These are phyloP conservation scores for Coemansia aciculifera DNA, from an alignment of 192 early-diverging fungal genomes.

Conservation along the genomic window DNA sequence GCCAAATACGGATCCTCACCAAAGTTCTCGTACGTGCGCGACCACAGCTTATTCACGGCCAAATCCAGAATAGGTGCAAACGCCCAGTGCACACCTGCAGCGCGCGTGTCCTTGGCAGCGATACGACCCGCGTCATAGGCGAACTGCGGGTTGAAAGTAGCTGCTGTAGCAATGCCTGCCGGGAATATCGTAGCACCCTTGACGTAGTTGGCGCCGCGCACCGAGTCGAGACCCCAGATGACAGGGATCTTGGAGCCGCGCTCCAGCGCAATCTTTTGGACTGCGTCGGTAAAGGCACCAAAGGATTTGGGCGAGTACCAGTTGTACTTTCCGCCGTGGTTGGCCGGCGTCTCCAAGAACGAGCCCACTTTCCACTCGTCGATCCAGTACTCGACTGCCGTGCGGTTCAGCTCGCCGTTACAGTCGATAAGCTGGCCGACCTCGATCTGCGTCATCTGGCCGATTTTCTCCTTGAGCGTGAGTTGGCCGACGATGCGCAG, in stretches of 20 bases:
- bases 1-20: slow-evolving; percentile 63
- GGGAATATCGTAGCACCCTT: slow-evolving; percentile 63
- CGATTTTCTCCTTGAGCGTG: slow-evolving; percentile 60
- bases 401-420: slow-evolving; percentile 57
- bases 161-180: slow-evolving; percentile 59
- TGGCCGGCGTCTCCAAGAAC: slow-evolving; percentile 61
- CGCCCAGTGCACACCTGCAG: slow-evolving; percentile 65
- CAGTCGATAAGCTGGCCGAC: slow-evolving; percentile 58
- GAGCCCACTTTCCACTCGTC: slow-evolving; percentile 62
- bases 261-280: slow-evolving; percentile 58
- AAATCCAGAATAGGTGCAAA: slow-evolving; percentile 64
- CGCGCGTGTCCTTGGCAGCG: slow-evolving; percentile 64
- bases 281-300: slow-evolving; percentile 55
- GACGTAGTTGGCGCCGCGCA: slow-evolving; percentile 68
- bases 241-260: slow-evolving; percentile 57
- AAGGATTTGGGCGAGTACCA: slow-evolving; percentile 57
- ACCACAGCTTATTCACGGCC: slow-evolving; percentile 61
- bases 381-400: slow-evolving; percentile 58
- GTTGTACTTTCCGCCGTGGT: slow-evolving; percentile 57
- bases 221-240: slow-evolving; percentile 67
- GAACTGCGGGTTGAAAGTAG: slow-evolving; percentile 59
- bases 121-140: slow-evolving; percentile 62
- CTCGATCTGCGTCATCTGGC: slow-evolving; percentile 68
- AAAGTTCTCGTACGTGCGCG: slow-evolving; percentile 61
- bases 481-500: slow-evolving; percentile 40